Evolutionary conservation across 345 rosid genomes (phyloP), one percentile per base, ranked within the genome.

Genomic region (Rhizophora apiculata): DNA sequence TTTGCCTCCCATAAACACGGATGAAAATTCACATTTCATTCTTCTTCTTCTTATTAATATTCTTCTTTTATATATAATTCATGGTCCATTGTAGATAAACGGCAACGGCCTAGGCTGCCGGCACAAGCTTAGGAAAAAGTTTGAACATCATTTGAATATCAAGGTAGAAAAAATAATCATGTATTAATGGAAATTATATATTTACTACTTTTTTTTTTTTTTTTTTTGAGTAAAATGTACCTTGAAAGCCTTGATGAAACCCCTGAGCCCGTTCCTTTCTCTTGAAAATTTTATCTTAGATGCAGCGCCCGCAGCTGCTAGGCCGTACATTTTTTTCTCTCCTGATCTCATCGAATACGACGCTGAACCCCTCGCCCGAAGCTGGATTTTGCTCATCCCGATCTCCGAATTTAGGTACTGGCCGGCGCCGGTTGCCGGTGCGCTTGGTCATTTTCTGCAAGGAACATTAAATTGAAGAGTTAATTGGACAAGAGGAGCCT

Each of bases 221-320:
- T n/a, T n/a, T n/a, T 21, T 21, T 21, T 21, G 27, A n/a, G 21
- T 4, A 54, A n/a, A n/a, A n/a, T 21, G 9, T 63, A 63, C 67
- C 67, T 63, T 63, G 31, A 63, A 2, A n/a, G 67, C 26, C 37
- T 63, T 63, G 54, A 63, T 21, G 67, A 63, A 63, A 63, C 30
- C 24, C 29, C 29, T 16, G n/a, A 63, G 31, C 67, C 52, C 24
- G 67, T 26, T 22, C 13, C 67, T 34, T 49, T 46, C 22, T 49
- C 67, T 63, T 34, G 67, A 24, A 10, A 43, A 43, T 3, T 3
- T 43, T 43, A 11, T 43, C 49, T 11, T 43, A 43, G 49, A 36
- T 63, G 51, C 26, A 36, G 29, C 20, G 29, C 51, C 46, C 13
- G 22, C 30, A 36, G 49, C 49, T 26, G 20, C 31, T 39, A 18